Conservation (phyloP, 2,329 filamentous ascomycete species). For the Botrytis cinerea region DNA sequence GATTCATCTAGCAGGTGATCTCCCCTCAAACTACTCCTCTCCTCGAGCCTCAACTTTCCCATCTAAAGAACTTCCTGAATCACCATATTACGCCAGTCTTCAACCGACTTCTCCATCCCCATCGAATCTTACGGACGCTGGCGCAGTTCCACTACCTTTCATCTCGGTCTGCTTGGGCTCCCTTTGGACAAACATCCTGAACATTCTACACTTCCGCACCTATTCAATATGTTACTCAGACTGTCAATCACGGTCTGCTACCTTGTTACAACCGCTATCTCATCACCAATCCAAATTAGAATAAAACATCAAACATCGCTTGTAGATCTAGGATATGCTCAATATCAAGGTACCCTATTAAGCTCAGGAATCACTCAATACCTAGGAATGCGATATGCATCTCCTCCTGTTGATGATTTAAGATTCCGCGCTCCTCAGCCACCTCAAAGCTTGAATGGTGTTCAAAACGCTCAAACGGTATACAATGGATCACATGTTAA, state of each 20-base stretch:
- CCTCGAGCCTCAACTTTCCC: neutral
- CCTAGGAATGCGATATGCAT: conserved; percentile 73
- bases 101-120: neutral
- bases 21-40: neutral
- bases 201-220: no score
- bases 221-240: neutral
- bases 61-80: no score
- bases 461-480: conserved; percentile 18
- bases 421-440: conserved; percentile 56
- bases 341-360: conserved; percentile 59
- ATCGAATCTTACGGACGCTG: neutral
- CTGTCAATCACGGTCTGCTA: neutral
- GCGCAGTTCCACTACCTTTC: neutral
- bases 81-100: neutral
- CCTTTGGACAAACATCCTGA: neutral
- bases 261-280: neutral
- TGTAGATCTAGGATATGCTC: conserved; percentile 64
- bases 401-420: conserved; percentile 62
- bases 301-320: neutral
- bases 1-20: neutral
- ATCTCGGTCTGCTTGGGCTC: neutral
- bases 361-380: conserved; percentile 64
- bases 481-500: neutral
- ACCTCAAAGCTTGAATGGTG: neutral
- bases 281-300: neutral